Base-by-base conservation (phyloP, 768 basidiomycete genomes). In the Pleurotus citrinopileatus region DNA sequence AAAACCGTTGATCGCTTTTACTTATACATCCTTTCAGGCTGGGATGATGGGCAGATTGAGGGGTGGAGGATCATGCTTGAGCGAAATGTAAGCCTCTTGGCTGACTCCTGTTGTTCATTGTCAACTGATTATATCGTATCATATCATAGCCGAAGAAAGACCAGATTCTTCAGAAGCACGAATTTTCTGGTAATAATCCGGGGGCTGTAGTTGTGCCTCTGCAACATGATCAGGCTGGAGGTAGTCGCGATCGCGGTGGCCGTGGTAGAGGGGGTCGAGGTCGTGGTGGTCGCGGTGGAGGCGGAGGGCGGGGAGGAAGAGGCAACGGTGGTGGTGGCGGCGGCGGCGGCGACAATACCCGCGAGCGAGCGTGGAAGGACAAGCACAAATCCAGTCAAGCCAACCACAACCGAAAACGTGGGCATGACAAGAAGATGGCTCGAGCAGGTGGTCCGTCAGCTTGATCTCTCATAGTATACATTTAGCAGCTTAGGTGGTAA, bases 31-130 rank as follows among this genome's bases (percentile, higher is more conserved):
- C n/a, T 25, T 5, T 23, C 52, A 87, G 87, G 87, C 9, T 89
- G 87, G 84, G 73, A 66, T 8, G 84, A 97, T 62, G 88, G 88
- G 60, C 94, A 96, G 63, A 84, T 97, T 23, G 94, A 97, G 67
- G 94, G 94, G 0, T 97, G 94, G 94, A 80, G 71, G 54, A 84
- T 90, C 53, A 92, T 96, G 87, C 67, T 97, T 55, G 95, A 98
- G 54, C 73, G 87, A 60, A 87, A 95, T 62, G 94, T 96, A 62
- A 57, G 89, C 74, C 1, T 28, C n/a, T n/a, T n/a, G n/a, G n/a
- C 5, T 57, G 15, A 53, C 15, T 12, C 26, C 5, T n/a, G 7
- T 42, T 6, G 15, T 43, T 12, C 27, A n/a, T 22, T 32, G 27
- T 27, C 19, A 9, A 26, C 51, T 9, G 43, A 38, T 52, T n/a